phyloP scores from a whole-genome alignment of 106 monocot species.

The Platanthera zijinensis region DNA sequence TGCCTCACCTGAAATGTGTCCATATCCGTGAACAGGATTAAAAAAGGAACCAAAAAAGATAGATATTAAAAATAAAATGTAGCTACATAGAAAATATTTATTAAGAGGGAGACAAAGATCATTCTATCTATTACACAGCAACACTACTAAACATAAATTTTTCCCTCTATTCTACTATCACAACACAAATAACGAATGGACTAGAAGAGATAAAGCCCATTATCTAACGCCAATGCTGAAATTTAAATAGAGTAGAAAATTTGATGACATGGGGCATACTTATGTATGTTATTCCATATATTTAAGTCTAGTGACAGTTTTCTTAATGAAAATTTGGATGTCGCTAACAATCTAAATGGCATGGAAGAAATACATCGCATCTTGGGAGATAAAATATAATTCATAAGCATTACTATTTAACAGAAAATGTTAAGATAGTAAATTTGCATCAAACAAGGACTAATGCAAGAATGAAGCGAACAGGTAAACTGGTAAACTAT shows the following conservation, averaged over 20 bases:
- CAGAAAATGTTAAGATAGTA: no score
- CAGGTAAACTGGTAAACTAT: neutral
- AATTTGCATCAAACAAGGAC: no score
- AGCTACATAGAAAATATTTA: neutral
- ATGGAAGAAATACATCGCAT: no score
- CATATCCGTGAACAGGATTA: neutral
- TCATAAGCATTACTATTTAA: no score
- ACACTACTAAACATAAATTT: neutral
- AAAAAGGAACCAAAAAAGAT: neutral
- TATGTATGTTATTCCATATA: no score
- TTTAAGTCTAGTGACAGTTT: no score
- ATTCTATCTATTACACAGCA: neutral
- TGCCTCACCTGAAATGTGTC: slow-evolving; percentile 66
- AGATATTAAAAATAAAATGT: neutral
- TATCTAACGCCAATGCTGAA: neutral
- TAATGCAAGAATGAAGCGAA: neutral
- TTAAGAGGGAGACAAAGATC: neutral
- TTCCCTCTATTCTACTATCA: neutral
- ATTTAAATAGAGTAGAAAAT: neutral
- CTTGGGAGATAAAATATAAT: no score
- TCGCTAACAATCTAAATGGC: neutral
- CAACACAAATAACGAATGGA: no score
- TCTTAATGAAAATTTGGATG: neutral
- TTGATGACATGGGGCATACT: no score
- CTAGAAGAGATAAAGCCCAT: neutral